Percentiles rank a stretch among this genome's conserved stretches.
These are phyloP conservation scores for Gastrolobium bilobum DNA, from an alignment of 306 rosid genomes.

Conservation along the genomic window DNA sequence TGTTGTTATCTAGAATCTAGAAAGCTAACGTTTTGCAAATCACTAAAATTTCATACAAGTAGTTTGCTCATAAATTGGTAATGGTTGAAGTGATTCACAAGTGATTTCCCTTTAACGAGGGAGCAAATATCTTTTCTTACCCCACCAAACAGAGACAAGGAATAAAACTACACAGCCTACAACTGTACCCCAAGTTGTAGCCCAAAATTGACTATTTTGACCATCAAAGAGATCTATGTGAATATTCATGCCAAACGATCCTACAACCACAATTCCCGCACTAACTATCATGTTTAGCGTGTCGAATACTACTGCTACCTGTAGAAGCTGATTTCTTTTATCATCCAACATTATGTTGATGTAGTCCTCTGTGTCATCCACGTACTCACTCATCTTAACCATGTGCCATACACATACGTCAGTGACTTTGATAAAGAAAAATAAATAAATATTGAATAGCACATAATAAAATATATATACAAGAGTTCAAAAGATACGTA, in stretches of 20 bases:
- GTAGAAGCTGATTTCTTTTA: constrained; percentile 84
- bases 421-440: not conserved
- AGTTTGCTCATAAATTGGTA: not conserved
- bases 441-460: too few relatives aligned
- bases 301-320: constrained; percentile 59
- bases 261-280: constrained; percentile 51
- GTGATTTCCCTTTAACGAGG: not conserved
- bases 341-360: constrained; percentile 94
- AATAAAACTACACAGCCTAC: constrained; percentile 16
- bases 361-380: constrained; percentile 86
- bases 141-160: constrained; percentile 38
- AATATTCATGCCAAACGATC: constrained; percentile 59
- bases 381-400: constrained; percentile 82
- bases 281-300: constrained; percentile 41
- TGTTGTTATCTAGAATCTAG: too few relatives aligned
- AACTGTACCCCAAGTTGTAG: not conserved
- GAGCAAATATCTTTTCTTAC: constrained; percentile 47
- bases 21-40: too few relatives aligned
- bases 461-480: not conserved
- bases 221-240: constrained; percentile 39
- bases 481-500: constrained; percentile 41
- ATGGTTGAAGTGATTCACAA: not conserved
- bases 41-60: too few relatives aligned
- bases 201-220: constrained; percentile 42
- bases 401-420: not conserved